These are phyloP conservation scores for Cetradonia linearis DNA, from an alignment of 495 filamentous ascomycete species.

Conservation along the genomic window DNA sequence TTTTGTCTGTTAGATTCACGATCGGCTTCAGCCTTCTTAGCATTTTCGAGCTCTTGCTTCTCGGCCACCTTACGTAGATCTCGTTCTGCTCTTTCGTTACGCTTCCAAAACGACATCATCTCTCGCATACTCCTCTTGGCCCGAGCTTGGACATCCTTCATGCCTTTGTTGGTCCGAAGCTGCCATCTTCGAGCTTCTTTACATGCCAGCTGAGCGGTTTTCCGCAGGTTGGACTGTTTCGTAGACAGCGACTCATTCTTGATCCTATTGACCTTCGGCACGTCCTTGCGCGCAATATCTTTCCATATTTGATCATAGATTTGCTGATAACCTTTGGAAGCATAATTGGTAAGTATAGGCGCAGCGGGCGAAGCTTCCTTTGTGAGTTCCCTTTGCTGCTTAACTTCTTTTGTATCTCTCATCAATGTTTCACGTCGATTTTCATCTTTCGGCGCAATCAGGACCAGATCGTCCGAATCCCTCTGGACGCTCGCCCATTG, in stretches of 20 bases:
- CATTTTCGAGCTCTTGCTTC: slow-evolving; percentile 91
- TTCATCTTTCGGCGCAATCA: slow-evolving; percentile 55
- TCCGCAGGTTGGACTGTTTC: slow-evolving; percentile 85
- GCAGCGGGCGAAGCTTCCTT: slow-evolving; percentile 52
- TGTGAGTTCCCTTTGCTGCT: slow-evolving; percentile 36
- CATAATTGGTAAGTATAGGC: slow-evolving; percentile 45
- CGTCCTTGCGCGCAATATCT: slow-evolving; percentile 86
- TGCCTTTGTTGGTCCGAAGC: slow-evolving; percentile 92
- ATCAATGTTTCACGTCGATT: slow-evolving; percentile 36
- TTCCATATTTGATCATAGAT: slow-evolving; percentile 98
- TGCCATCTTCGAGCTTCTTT: slow-evolving; percentile 98
- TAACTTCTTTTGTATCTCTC: slow-evolving; percentile 47
- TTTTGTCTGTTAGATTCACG: slow-evolving; percentile 95
- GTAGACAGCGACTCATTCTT: slow-evolving; percentile 72
- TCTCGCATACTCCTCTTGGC: slow-evolving; percentile 98
- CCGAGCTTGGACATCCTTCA: slow-evolving; percentile 91
- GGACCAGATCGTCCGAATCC: slow-evolving; percentile 67
- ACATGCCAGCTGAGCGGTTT: slow-evolving; percentile 92
- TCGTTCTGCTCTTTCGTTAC: slow-evolving; percentile 94
- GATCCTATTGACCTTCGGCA: slow-evolving; percentile 79
- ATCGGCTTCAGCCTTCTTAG: slow-evolving; percentile 90
- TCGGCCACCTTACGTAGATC: slow-evolving; percentile 89
- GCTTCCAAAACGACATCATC: slow-evolving; percentile 99
- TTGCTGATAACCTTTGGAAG: slow-evolving; percentile 87
- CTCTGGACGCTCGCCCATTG: slow-evolving; percentile 41